Evolutionary conservation across 345 rosid species (phyloP), one percentile per base, ranked within the genome.

Genomic region (Brassica carinata): DNA sequence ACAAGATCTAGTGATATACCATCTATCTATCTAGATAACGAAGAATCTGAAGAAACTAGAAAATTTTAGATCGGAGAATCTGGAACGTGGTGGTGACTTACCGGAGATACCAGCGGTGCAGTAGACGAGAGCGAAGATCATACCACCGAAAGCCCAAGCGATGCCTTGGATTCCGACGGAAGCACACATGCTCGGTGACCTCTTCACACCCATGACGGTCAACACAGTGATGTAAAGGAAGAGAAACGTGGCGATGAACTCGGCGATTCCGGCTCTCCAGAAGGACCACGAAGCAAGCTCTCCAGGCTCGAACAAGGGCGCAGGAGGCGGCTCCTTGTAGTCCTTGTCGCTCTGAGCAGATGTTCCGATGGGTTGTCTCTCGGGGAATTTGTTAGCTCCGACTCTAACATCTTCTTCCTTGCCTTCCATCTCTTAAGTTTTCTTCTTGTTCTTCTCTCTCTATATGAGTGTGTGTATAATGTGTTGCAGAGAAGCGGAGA

Each of bases 121-220:
- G 83, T 85, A 85, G 74, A 85, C 85, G 53, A 85, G 87, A 72
- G 87, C 87, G 34, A 85, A 85, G 84, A 85, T 85, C 87, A 85
- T 85, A 78, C 87, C 87, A 77, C 87, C 87, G 64, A 86, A 86
- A 62, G 87, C 84, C 87, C 87, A 85, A 70, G 87, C 87, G 73
- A 85, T 80, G 1, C 87, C 87, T 71, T 85, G 87, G 74, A 85
- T 83, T 23, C 87, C 85, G 7, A 85, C 87, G n/a, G 85, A 79
- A 71, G 87, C 84, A 74, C 85, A 85, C 84, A 76, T 83, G 69
- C 30, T 77, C 1, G 81, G 74, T 30, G 85, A 55, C 59, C 82
- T 82, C 11, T 73, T 85, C 7, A 85, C 84, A 33, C 87, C 87
- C 87, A 85, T 85, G 30, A 83, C 87, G 0, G 85, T 85, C 85